These are phyloP conservation scores for Alnus glutinosa DNA, from an alignment of 306 rosid genomes.

Conservation along the genomic window DNA sequence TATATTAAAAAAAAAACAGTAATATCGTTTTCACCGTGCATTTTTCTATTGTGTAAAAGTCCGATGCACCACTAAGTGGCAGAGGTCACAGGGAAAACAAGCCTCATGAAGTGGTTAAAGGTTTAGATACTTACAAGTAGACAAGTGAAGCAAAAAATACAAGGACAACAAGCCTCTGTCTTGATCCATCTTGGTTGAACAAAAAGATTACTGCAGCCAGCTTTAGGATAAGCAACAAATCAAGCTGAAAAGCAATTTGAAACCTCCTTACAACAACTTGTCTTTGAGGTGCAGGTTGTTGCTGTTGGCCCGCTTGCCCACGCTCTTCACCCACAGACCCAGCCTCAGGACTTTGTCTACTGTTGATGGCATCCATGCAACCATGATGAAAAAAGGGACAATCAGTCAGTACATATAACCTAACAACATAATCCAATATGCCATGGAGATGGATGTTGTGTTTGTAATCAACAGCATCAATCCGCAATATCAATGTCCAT, in stretches of 20 bases:
- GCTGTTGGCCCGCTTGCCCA: slow-evolving; percentile 70
- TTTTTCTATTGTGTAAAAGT: not conserved
- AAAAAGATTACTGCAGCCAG: slow-evolving; percentile 91
- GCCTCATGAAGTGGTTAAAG: not conserved
- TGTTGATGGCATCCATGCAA: slow-evolving; percentile 33
- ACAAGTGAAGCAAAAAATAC: slow-evolving; percentile 78
- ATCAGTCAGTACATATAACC: slow-evolving; percentile 14
- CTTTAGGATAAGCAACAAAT: slow-evolving; percentile 82
- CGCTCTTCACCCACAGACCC: slow-evolving; percentile 59
- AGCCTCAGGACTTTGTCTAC: slow-evolving; percentile 60
- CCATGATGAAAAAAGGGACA: slow-evolving; percentile 19
- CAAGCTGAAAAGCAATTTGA: slow-evolving; percentile 91
- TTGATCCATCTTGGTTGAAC: slow-evolving; percentile 97
- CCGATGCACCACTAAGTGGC: slow-evolving; percentile 3
- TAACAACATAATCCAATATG: not conserved
- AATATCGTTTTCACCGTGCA: slow-evolving; percentile 14
- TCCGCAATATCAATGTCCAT: not conserved
- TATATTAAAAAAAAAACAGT: not conserved
- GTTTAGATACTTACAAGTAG: slow-evolving; percentile 68
- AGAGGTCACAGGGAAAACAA: slow-evolving; percentile 15
- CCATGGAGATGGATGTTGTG: not conserved
- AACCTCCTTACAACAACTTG: slow-evolving; percentile 82
- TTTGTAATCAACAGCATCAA: not conserved
- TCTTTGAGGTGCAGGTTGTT: slow-evolving; percentile 81
- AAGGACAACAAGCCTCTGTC: slow-evolving; percentile 81